Base-by-base conservation (phyloP, 1,284 basidiomycete genomes). In the Ceraceosorus guamensis region DNA sequence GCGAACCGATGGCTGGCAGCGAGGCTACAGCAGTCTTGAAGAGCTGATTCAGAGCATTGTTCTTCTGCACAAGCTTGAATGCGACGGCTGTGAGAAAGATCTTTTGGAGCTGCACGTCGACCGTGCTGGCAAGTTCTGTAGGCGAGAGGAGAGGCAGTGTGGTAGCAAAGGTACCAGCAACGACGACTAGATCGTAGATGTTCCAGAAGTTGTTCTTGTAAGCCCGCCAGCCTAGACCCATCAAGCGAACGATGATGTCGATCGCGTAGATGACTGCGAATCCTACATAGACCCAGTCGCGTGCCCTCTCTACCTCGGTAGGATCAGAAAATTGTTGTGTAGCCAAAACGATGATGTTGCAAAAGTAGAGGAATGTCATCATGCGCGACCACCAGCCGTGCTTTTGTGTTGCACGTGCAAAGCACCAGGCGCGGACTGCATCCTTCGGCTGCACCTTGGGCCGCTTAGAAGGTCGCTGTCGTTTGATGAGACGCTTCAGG, bases 21-120 rank as follows among this genome's bases (percentile, higher is more conserved):
- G 89, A 91, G 46, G 91, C 85, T 14, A 89, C 83, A 1, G 90
- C 89, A 6, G 91, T 96, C 79, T 96, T 96, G 83, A 97, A 97
- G 16, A 98, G 81, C 78, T 95, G 90, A 70, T 97, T 97, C 58
- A 98, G 80, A 62, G 84, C 85, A 70, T 91, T 87, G 60, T 86
- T 87, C 51, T 88, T 83, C 74, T 96, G 90, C 1, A 96, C 89
- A 24, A 98, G 82, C 78, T 98, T 98, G 81, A 97, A 87, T 0
- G 89, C 86, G 52, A 96, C 88, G 62, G 86, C 86, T 61, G 93
- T 90, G 46, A 98, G 81, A 79, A 98, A 97, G 10, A 97, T 81
- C 78, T 96, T 97, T 74, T 96, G 90, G 0, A 96, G 80, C 71
- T 96, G 89, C 4, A 76, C 65, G 43, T 75, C 77, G 7, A 61